Conservation (phyloP, 305 asterid species). For the Solanum aculeatissimum region DNA sequence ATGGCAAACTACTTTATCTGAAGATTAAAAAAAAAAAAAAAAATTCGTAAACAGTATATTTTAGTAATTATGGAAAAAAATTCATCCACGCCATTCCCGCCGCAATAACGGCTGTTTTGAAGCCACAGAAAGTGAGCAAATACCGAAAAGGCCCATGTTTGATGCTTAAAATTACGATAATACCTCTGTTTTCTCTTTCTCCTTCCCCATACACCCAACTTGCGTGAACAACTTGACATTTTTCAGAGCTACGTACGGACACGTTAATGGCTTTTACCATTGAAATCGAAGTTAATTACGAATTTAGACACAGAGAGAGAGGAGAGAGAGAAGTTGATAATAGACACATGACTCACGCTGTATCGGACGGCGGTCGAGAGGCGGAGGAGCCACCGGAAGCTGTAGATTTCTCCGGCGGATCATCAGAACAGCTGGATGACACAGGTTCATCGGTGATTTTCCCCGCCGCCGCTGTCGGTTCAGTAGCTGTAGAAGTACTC, state of each 20-base stretch:
- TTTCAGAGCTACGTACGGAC: slow-evolving; percentile 20
- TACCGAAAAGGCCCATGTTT: slow-evolving; percentile 19
- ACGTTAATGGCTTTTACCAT: not conserved
- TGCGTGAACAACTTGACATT: slow-evolving; percentile 17
- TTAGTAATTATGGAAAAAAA: not conserved
- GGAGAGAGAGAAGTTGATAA: not conserved
- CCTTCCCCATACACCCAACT: slow-evolving; percentile 6
- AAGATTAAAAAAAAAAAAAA: not conserved
- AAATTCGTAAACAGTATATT: not conserved
- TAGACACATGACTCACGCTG: slow-evolving; percentile 53
- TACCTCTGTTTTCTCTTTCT: slow-evolving; percentile 8
- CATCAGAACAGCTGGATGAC: slow-evolving; percentile 65
- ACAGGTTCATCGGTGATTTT: slow-evolving; percentile 6
- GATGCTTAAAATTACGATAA: not conserved
- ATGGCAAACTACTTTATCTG: not conserved
- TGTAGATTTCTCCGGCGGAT: slow-evolving; percentile 47
- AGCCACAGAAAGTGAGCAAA: slow-evolving; percentile 10
- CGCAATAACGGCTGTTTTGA: slow-evolving; percentile 53
- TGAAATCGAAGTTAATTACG: not conserved
- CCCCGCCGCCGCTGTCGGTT: not conserved
- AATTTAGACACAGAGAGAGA: not conserved
- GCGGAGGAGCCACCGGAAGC: slow-evolving; percentile 34
- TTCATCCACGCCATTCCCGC: slow-evolving; percentile 46
- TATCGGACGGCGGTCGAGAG: slow-evolving; percentile 31
- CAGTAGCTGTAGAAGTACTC: not conserved